Conservation (phyloP, 1,139 yeast genomes). For the Pichia sp. region DNA sequence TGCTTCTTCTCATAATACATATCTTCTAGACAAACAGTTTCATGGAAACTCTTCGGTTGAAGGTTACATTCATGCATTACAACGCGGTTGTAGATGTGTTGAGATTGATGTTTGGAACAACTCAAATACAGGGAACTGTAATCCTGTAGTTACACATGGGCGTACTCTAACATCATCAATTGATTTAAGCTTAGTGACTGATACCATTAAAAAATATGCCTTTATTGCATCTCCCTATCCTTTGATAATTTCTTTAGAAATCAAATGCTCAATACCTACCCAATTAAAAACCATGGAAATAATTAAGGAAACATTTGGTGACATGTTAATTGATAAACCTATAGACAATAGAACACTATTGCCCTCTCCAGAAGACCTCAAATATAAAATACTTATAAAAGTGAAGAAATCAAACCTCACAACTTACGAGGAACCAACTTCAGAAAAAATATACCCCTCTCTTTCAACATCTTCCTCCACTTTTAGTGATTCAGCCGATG, state of each 20-base stretch:
- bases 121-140: constrained; percentile 70
- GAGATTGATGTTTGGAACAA: constrained; percentile 98
- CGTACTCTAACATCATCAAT: constrained; percentile 71
- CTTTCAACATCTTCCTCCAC: constrained; percentile 35
- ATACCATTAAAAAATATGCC: constrained; percentile 72
- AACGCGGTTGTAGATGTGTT: constrained; percentile 85
- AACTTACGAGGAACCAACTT: constrained; percentile 3
- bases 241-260: constrained; percentile 77
- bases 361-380: constrained; percentile 69
- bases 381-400: constrained; percentile 64
- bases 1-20: constrained; percentile 93
- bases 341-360: constrained; percentile 28
- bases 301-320: constrained; percentile 53
- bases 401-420: constrained; percentile 42
- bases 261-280: constrained; percentile 61
- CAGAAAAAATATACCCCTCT: constrained; percentile 16
- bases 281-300: constrained; percentile 52
- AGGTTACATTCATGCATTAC: constrained; percentile 82
- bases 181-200: constrained; percentile 60
- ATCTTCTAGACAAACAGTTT: constrained; percentile 81
- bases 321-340: constrained; percentile 44
- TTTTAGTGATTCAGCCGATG: constrained; percentile 38
- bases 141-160: constrained; percentile 88
- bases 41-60: constrained; percentile 88
- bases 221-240: constrained; percentile 82